Percentiles rank a stretch among this genome's conserved stretches.
Conservation (phyloP, 78 protist species). For the Monocercomonoides exilis region DNA sequence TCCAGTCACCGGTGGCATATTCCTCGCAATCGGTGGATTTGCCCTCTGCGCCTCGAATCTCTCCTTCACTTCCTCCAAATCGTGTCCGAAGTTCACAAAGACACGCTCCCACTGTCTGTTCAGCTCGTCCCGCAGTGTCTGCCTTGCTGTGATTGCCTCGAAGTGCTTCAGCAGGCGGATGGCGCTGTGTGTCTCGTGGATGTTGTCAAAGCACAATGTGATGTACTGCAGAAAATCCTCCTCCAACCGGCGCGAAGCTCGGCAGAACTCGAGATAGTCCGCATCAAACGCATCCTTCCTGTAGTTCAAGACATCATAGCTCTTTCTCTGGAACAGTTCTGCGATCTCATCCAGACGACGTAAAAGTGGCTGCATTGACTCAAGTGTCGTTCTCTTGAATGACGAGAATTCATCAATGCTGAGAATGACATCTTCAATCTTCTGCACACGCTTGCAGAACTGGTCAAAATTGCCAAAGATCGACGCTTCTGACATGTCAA, state of each 20-base stretch:
- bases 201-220: conserved; percentile 44
- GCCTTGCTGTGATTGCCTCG: conserved; percentile 32
- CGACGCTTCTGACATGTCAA: conserved; percentile 44
- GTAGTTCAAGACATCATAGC: conserved; percentile 58
- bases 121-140: conserved; percentile 43
- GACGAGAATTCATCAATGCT: conserved; percentile 46
- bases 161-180: conserved; percentile 52
- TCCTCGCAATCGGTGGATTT: conserved; percentile 59
- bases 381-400: conserved; percentile 28
- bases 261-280: conserved; percentile 51
- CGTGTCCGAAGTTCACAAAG: conserved; percentile 53
- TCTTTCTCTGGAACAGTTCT: conserved; percentile 34
- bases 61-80: conserved; percentile 47
- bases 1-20: conserved; percentile 70
- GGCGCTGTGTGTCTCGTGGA: conserved; percentile 24
- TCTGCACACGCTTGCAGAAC: conserved; percentile 54
- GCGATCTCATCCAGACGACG: conserved; percentile 28
- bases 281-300: conserved; percentile 39
- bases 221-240: conserved; percentile 41
- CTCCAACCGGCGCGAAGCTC: conserved; percentile 41
- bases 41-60: conserved; percentile 47
- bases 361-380: conserved; percentile 41
- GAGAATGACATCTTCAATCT: conserved; percentile 47
- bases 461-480: conserved; percentile 65
- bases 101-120: conserved; percentile 46